Conservation (phyloP, 2,329 filamentous ascomycete species). For the Colletotrichum karsti region DNA sequence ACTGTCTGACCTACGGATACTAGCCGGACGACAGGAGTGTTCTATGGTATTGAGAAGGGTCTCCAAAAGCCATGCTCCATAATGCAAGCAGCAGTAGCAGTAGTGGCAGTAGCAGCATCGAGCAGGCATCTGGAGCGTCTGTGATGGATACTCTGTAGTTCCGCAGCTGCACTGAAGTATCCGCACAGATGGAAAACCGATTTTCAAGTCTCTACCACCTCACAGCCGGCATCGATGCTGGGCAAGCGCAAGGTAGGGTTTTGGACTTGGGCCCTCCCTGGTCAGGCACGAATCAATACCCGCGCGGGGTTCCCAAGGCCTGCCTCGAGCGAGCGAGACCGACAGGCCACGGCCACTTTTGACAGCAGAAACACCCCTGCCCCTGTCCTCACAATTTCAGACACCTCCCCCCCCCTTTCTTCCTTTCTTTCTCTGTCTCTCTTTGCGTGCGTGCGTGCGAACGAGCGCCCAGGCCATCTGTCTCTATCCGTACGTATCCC, state of each 20-base stretch:
- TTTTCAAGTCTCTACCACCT: background rate
- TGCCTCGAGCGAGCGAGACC: slow-evolving; percentile 11
- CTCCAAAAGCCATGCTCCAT: no score
- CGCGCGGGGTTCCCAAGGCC: slow-evolving; percentile 16
- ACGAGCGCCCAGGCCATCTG: background rate
- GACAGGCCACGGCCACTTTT: slow-evolving; percentile 6
- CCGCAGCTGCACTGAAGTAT: background rate
- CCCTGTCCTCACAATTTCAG: no score
- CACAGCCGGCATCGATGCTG: background rate
- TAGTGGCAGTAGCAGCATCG: no score
- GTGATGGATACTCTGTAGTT: no score
- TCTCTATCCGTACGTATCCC: no score
- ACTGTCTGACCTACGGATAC: no score
- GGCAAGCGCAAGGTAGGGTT: background rate
- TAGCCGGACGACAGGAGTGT: no score
- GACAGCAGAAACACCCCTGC: background rate
- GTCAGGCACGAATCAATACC: slow-evolving; percentile 26
- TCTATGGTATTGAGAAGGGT: no score
- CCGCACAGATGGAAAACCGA: background rate
- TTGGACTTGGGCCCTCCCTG: background rate
- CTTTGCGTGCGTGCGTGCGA: background rate
- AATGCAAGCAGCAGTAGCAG: no score
- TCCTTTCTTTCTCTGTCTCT: background rate
- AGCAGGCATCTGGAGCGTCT: no score
- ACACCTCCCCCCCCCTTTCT: background rate